phyloP scores from a whole-genome alignment of 345 rosid genomes.

The Toxicodendron radicans region DNA sequence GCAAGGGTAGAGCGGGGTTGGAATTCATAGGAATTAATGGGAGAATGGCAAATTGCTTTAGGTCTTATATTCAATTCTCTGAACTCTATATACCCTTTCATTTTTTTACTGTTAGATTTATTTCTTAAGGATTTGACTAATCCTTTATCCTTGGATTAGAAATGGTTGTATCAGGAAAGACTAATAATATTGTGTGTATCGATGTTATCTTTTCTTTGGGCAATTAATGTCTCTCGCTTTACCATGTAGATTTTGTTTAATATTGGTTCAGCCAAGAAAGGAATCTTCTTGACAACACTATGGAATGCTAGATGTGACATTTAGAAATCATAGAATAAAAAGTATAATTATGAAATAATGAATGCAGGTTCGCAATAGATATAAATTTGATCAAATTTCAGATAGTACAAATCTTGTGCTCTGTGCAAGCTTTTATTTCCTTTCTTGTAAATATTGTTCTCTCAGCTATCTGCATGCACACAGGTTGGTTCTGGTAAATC shows the following conservation, averaged over 20 bases:
- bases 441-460: background rate
- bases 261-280: background rate
- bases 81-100: background rate
- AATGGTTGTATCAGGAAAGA: background rate
- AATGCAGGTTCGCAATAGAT: background rate
- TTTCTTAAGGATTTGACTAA: background rate
- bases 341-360: no score
- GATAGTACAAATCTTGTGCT: background rate
- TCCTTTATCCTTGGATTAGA: background rate
- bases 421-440: slow-evolving; percentile 3
- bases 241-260: background rate
- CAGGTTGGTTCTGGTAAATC: slow-evolving; percentile 99
- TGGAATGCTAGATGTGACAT: background rate
- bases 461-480: slow-evolving; percentile 23
- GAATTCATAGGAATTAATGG: no score
- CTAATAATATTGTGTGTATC: no score
- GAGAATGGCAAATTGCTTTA: no score
- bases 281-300: background rate
- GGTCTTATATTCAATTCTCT: background rate
- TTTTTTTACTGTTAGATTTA: background rate
- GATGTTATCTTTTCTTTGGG: background rate
- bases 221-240: background rate
- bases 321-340: background rate
- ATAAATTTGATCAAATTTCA: background rate
- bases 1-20: background rate